Evolutionary conservation across 2,329 filamentous ascomycete genomes (phyloP), one percentile per base, ranked within the genome.

Genomic region (Nemania abortiva): DNA sequence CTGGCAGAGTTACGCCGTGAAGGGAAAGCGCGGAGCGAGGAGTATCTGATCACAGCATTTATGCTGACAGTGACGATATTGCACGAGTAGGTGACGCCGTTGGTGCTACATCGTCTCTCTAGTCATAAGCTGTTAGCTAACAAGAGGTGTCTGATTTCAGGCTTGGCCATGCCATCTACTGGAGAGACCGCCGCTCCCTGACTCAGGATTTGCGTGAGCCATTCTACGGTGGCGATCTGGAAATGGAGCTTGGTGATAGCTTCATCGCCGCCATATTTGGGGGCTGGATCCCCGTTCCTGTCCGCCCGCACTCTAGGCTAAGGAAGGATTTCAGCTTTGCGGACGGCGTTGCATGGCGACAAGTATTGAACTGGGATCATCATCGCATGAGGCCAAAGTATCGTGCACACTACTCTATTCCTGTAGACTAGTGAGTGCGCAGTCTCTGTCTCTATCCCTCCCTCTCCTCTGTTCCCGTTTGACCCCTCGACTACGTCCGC

Each of bases 201-300:
- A 76, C 74, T 18, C 65, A 65, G 29, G 69, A 72, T 24, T 59
- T 79, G 49, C 72, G 72, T 1, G 79, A 80, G 69, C 79, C 79
- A 1, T 81, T 76, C 70, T 81, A 80, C 63, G 79, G 78, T 7
- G 75, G 70, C 2, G 79, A 80, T 50, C 71, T 80, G 7, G 78
- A 80, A 62, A 81, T 80, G 77, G 79, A 80, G 60, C 74, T 80
- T 7, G 78, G 79, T 27, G 77, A 80, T 59, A 80, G 77, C 70
- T 79, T 80, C 68, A 63, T 81, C n/a, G 75, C 77, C 11, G 72
- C 74, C n/a, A 70, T 79, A 1, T 81, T 80, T 63, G 76, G 78
- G 7, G 78, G 78, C 10, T 80, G 78, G 77, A 53, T 75, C 5
- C 79, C 78, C 0, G 74, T 79, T 4, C 77, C 78, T 2, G 70